phyloP scores from a whole-genome alignment of 176 grass and related monocot species.

The Rhynchospora breviuscula region DNA sequence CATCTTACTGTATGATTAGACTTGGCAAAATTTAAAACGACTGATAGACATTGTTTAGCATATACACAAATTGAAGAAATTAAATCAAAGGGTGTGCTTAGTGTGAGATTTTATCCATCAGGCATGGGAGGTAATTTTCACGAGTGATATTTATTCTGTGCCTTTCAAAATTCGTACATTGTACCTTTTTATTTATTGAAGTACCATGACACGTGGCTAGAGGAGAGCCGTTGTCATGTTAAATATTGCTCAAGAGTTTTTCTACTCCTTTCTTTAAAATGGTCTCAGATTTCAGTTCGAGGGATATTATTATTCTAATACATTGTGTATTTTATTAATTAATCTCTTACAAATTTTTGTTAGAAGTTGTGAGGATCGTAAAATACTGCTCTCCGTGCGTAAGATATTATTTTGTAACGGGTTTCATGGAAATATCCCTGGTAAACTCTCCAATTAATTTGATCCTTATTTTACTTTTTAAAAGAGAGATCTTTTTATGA shows the following conservation, averaged over 20 bases:
- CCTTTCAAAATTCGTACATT: not conserved
- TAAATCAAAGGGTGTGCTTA: not conserved
- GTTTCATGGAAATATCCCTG: too few relatives aligned
- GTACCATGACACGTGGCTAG: not conserved
- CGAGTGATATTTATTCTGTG: not conserved
- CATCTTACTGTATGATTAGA: constrained; percentile 1
- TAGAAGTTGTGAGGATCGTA: too few relatives aligned
- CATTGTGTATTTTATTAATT: too few relatives aligned
- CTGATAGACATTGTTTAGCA: not conserved
- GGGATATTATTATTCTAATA: constrained; percentile 2
- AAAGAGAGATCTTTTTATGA: too few relatives aligned
- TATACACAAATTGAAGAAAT: not conserved
- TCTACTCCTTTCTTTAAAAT: not conserved
- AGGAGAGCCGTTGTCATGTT: not conserved
- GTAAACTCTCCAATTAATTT: too few relatives aligned
- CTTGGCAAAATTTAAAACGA: not conserved
- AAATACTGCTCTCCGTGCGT: too few relatives aligned
- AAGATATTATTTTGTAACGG: too few relatives aligned
- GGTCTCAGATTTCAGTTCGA: not conserved
- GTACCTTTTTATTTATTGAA: not conserved
- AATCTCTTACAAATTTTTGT: too few relatives aligned
- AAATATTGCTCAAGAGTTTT: not conserved
- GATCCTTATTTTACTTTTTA: too few relatives aligned
- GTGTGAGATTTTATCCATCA: not conserved
- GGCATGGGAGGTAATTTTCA: not conserved